phyloP scores from a whole-genome alignment of 73 alveolate genomes.

The Tetrahymena thermophila region DNA sequence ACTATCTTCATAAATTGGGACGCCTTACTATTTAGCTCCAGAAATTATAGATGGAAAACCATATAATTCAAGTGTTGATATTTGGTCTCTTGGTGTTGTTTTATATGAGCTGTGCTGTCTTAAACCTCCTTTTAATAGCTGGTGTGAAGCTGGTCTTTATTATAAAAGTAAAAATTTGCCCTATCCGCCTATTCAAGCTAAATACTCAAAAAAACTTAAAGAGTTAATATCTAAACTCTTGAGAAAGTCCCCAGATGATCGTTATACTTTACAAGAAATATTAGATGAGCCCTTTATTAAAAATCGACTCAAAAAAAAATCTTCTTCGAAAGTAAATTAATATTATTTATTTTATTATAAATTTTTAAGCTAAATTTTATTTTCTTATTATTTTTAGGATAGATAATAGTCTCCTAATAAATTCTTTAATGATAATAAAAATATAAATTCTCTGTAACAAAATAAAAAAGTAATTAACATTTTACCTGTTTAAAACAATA shows the following conservation, averaged over 20 bases:
- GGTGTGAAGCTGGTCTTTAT: not conserved
- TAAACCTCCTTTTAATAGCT: not conserved
- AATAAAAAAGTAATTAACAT: too few species aligned
- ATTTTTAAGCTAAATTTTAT: too few species aligned
- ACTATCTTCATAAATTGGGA: conserved; percentile 23
- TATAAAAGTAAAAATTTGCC: not conserved
- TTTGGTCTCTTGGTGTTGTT: conserved; percentile 75
- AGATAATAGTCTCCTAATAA: too few species aligned
- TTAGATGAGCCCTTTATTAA: not conserved
- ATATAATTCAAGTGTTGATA: too few species aligned
- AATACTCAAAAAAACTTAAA: not conserved
- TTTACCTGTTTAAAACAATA: too few species aligned
- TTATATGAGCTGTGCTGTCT: not conserved
- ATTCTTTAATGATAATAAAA: too few species aligned
- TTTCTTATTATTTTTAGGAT: too few species aligned
- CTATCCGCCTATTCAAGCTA: not conserved
- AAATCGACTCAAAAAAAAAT: not conserved
- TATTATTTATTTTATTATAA: too few species aligned
- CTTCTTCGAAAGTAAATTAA: too few species aligned
- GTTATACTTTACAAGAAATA: not conserved
- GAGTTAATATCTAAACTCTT: not conserved
- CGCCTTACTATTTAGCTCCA: conserved; percentile 55
- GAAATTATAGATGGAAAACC: conserved; percentile 44
- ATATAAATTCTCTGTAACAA: too few species aligned
- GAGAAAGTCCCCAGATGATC: not conserved